These are phyloP conservation scores for Arachnomyces sp. DNA, from an alignment of 2,329 filamentous ascomycete genomes.

Conservation along the genomic window DNA sequence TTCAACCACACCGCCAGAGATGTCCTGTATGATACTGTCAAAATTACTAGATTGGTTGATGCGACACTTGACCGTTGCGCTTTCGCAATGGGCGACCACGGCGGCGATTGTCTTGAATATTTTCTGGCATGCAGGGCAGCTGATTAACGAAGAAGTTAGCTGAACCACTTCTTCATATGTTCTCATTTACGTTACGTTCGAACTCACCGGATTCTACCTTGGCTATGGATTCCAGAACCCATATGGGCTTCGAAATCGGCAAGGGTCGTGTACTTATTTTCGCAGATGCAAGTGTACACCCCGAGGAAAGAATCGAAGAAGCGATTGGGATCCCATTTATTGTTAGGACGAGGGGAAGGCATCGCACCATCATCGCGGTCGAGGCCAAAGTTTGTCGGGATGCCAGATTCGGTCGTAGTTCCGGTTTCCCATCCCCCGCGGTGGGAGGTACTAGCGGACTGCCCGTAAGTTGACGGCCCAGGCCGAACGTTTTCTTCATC, in stretches of 20 bases:
- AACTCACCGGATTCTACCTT: slow-evolving; percentile 17
- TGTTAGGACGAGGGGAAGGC: slow-evolving; percentile 10
- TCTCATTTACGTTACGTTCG: slow-evolving; percentile 1
- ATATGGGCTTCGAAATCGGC: slow-evolving; percentile 28
- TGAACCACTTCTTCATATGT: slow-evolving; percentile 9
- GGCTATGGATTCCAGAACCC: slow-evolving; percentile 16
- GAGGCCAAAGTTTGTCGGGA: slow-evolving; percentile 2
- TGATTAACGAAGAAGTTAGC: slow-evolving; percentile 7
- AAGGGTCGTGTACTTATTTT: slow-evolving; percentile 16
- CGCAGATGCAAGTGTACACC: slow-evolving; percentile 29
- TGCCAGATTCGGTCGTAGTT: too few relatives aligned
- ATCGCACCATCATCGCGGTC: slow-evolving; percentile 8
- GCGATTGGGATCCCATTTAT: slow-evolving; percentile 20
- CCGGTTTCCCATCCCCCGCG: too few relatives aligned
- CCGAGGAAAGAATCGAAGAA: slow-evolving; percentile 24
- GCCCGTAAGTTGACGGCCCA: not conserved
- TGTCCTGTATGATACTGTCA: slow-evolving; percentile 28
- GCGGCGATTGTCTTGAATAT: slow-evolving; percentile 30
- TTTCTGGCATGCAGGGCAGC: slow-evolving; percentile 33
- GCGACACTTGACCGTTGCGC: slow-evolving; percentile 26
- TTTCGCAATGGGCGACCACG: slow-evolving; percentile 35
- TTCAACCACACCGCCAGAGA: slow-evolving; percentile 32
- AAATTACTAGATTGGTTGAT: slow-evolving; percentile 23
- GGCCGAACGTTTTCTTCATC: too few relatives aligned
- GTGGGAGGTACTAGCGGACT: not conserved